A percentile compares a stretch with the other conserved stretches of the same genome.
Conservation (phyloP, 2,329 filamentous ascomycete genomes). For the Coniochaeta sp. region DNA sequence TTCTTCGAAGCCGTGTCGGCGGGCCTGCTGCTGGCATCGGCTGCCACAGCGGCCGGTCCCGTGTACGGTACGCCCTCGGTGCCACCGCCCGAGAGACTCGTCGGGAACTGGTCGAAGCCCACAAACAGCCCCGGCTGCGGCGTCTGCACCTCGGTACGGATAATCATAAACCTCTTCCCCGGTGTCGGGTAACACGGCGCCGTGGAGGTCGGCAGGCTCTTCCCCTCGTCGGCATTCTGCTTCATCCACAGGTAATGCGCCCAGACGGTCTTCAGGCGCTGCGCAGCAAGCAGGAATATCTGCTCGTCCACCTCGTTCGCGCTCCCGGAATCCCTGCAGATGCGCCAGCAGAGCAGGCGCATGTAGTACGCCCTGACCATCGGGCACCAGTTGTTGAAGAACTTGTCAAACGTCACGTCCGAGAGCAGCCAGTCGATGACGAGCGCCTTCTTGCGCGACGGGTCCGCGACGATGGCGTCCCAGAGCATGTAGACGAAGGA, state of each 20-base stretch:
- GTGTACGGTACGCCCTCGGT: conserved; percentile 1
- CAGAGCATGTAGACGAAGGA: conserved; percentile 76
- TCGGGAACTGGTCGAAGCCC: conserved; percentile 34
- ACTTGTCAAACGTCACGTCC: conserved; percentile 66
- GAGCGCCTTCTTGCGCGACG: conserved; percentile 58
- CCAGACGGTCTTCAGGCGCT: conserved; percentile 67
- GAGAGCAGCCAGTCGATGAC: conserved; percentile 71
- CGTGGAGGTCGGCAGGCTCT: conserved; percentile 58
- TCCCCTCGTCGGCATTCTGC: conserved; percentile 51
- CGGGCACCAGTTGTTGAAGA: conserved; percentile 91
- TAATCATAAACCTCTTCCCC: conserved; percentile 79
- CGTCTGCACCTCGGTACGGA: conserved; percentile 62
- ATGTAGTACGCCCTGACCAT: conserved; percentile 94
- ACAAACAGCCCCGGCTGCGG: conserved; percentile 39
- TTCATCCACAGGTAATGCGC: conserved; percentile 71
- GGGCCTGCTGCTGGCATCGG: conserved; percentile 17
- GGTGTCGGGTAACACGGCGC: conserved; percentile 80
- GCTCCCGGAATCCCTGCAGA: conserved; percentile 68
- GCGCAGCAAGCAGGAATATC: conserved; percentile 61
- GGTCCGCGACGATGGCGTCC: conserved; percentile 59
- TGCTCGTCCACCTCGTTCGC: conserved; percentile 55
- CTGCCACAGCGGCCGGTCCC: conserved; percentile 12
- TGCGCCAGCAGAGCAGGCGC: conserved; percentile 81
- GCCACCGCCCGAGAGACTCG: conserved; percentile 5
- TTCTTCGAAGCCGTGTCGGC: conserved; percentile 21